Base-by-base conservation (phyloP, 1,284 basidiomycete genomes). In the Austropuccinia psidii region DNA sequence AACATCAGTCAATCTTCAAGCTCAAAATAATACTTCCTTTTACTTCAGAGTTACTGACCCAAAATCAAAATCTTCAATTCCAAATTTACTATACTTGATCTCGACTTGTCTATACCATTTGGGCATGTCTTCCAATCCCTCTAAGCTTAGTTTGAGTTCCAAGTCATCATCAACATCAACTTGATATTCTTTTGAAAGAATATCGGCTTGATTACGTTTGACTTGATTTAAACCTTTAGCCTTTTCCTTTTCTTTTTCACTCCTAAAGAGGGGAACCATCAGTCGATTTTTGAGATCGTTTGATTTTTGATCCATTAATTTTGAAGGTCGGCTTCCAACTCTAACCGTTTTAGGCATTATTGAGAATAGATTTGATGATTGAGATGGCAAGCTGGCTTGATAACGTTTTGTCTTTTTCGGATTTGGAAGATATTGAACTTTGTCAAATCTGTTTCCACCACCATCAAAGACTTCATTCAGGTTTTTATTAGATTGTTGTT, bases 21-120 rank as follows among this genome's bases (percentile, higher is more conserved):
- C n/a, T n/a, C n/a, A 6, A 33, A 47, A 27, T 65, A 29, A 24
- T 47, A 39, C 15, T n/a, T n/a, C n/a, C n/a, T n/a, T n/a, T 21
- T n/a, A 43, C 4, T 17, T 27, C 19, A 31, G 41, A 31, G 0
- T 43, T 21, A 79, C 84, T 74, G 78, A 91, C 90, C 86, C 94
- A 79, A 98, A 99, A 81, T 99, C 96, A 79, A 99, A 99, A 81
- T 99, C 95, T 80, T 95, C 95, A 31, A 98, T 91, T n/a, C 95
- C 95, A 77, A 98, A 99, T 78, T 93, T 93, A 58, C 92, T 95
- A 81, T 98, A 98, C 81, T 96, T 93, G 79, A 99, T 98, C 81
- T 96, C 93, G 49, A 97, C 93, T 78, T 89, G 89, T 54, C 90
- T 87, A 80, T 96, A 99, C 76, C 89, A 86, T 74, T 86, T 87